Evolutionary conservation across 192 early-diverging fungal genomes (phyloP), one percentile per base, ranked within the genome.

Genomic region (Pilaira anomala): DNA sequence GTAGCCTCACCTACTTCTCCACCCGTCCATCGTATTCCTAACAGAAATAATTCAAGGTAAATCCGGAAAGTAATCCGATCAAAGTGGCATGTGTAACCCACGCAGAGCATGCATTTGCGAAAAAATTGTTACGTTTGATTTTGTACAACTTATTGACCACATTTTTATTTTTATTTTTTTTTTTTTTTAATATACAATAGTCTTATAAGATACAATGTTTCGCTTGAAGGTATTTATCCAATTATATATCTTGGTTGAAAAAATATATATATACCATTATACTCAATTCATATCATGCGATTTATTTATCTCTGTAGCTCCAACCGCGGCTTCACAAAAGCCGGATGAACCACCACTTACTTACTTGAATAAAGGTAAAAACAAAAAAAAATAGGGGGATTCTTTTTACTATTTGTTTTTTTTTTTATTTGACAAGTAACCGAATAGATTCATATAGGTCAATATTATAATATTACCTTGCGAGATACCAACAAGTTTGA

Each of bases 281-380:
- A 46, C 50, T 39, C 19, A 36, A 63, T 46, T n/a, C n/a, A n/a
- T n/a, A n/a, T n/a, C n/a, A n/a, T n/a, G n/a, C n/a, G n/a, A n/a
- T n/a, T n/a, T n/a, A n/a, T n/a, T n/a, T n/a, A n/a, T n/a, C n/a
- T n/a, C n/a, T 26, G 39, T 41, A 67, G 80, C 82, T 41, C 78
- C 80, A 22, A 84, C 80, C 14, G 82, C 82, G 1, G 72, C 76
- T 51, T 75, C 77, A 65, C 80, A 78, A 42, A 69, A 65, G 2
- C 67, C 79, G 7, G 85, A 85, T 45, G 87, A 85, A 30, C 66
- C 82, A 1, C 74, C 83, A 18, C 67, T 88, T 25, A 88, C 88
- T 2, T 88, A 91, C 41, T 78, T 91, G 25, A 91, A 91, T 64
- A 85, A 85, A 72, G 88, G 88, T 73, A 83, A 72, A 66, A 54